Conservation (phyloP, 108 stramenopile genomes). For the Cyclotella cryptica region DNA sequence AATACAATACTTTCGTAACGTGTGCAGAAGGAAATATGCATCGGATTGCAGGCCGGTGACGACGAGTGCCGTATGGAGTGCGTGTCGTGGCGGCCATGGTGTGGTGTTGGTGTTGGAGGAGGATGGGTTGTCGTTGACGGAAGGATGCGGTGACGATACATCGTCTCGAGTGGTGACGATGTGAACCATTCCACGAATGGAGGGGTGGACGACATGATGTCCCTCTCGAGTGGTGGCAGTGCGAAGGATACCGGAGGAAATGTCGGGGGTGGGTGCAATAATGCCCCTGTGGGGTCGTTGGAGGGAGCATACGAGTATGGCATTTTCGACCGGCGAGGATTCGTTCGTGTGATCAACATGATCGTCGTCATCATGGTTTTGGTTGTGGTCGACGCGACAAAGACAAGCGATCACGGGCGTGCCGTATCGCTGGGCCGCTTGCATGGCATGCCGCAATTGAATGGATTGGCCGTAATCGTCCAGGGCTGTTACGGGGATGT, state of each 20-base stretch:
- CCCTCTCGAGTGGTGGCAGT: background rate
- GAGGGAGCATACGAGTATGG: conserved; percentile 41
- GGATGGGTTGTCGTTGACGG: too few species aligned
- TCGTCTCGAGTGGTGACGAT: conserved; percentile 28
- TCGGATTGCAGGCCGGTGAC: conserved; percentile 35
- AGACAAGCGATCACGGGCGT: conserved; percentile 52
- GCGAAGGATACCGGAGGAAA: background rate
- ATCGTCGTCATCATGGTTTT: too few species aligned
- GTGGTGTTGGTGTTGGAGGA: background rate
- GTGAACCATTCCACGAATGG: conserved; percentile 26
- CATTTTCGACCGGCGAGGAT: conserved; percentile 29
- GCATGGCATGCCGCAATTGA: conserved; percentile 64
- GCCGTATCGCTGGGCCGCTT: conserved; percentile 56
- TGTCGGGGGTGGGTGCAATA: background rate
- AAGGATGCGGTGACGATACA: too few species aligned
- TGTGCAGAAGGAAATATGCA: conserved; percentile 16
- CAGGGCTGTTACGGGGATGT: conserved; percentile 62
- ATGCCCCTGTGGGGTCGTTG: conserved; percentile 28
- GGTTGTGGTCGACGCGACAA: conserved; percentile 2
- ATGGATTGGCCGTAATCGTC: conserved; percentile 67
- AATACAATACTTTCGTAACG: conserved; percentile 24
- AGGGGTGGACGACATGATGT: too few species aligned
- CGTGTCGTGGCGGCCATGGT: background rate
- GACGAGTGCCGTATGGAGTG: conserved; percentile 31
- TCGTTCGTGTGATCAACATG: background rate